phyloP scores from a whole-genome alignment of 1,139 yeast species.

The Hansenula sp. region DNA sequence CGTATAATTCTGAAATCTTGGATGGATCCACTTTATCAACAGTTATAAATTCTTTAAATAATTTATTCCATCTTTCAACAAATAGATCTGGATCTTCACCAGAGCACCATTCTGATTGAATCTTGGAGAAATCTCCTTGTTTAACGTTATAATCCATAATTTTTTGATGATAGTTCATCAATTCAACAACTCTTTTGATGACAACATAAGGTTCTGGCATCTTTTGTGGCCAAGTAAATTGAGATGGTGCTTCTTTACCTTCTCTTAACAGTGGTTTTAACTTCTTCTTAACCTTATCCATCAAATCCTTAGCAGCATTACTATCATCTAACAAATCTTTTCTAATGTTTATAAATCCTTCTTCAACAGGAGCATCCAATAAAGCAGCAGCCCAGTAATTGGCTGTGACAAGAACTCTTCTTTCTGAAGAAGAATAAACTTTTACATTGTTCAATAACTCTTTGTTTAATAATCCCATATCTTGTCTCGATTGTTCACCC shows the following conservation, averaged over 20 bases:
- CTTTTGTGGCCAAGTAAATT: constrained; percentile 97
- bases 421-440: constrained; percentile 87
- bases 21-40: constrained; percentile 98
- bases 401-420: constrained; percentile 92
- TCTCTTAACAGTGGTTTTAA: constrained; percentile 89
- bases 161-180: constrained; percentile 88
- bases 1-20: constrained; percentile 92
- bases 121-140: constrained; percentile 56
- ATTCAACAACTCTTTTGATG: constrained; percentile 86
- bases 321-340: constrained; percentile 94
- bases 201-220: constrained; percentile 97
- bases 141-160: constrained; percentile 82
- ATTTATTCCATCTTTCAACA: constrained; percentile 95
- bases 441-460: constrained; percentile 81
- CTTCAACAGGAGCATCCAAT: constrained; percentile 62
- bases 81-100: constrained; percentile 90
- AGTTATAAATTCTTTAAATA: constrained; percentile 86
- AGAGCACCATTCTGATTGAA: constrained; percentile 92
- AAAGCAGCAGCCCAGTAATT: constrained; percentile 82
- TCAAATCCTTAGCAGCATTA: constrained; percentile 95
- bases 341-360: constrained; percentile 76
- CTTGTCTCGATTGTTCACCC: constrained; percentile 94
- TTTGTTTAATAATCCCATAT: constrained; percentile 78
- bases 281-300: constrained; percentile 97
- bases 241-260: constrained; percentile 98